These are phyloP conservation scores for Thielaviopsis ethacetica DNA, from an alignment of 2,329 filamentous ascomycete species.

Conservation along the genomic window DNA sequence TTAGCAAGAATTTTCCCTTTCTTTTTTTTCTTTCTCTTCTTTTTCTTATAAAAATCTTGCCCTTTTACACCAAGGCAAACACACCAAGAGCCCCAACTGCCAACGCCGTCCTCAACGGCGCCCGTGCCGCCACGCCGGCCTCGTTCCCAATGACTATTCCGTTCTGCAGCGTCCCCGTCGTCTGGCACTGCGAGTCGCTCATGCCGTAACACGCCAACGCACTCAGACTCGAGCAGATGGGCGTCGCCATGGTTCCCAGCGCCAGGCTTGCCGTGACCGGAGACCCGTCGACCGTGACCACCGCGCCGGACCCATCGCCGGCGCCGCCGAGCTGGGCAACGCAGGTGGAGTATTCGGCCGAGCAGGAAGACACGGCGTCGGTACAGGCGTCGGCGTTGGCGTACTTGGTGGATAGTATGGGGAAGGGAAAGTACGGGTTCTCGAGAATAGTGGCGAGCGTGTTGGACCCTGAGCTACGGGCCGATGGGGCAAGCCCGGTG, in stretches of 20 bases:
- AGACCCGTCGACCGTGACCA: constrained; percentile 35
- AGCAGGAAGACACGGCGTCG: constrained; percentile 34
- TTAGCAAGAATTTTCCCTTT: too few relatives aligned
- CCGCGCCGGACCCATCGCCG: constrained; percentile 34
- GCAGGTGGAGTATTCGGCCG: constrained; percentile 36
- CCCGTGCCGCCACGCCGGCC: neutral
- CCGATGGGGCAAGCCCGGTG: constrained; percentile 35
- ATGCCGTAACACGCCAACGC: constrained; percentile 32
- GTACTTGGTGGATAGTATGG: constrained; percentile 37
- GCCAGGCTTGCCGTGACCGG: constrained; percentile 27
- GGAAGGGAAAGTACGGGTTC: constrained; percentile 44
- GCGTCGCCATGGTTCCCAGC: constrained; percentile 30
- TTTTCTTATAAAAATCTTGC: neutral
- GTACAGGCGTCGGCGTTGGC: constrained; percentile 33
- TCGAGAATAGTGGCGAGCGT: constrained; percentile 33
- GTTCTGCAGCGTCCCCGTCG: constrained; percentile 13
- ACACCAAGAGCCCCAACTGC: neutral
- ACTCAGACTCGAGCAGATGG: constrained; percentile 39
- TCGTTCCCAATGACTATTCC: constrained; percentile 12
- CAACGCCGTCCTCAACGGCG: neutral
- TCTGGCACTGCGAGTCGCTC: constrained; percentile 24
- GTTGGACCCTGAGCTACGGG: constrained; percentile 22
- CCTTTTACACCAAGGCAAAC: neutral
- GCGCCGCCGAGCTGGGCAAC: constrained; percentile 29
- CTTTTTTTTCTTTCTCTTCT: neutral